Evolutionary conservation across 306 rosid species (phyloP).

Genomic region (Trifolium repens): DNA sequence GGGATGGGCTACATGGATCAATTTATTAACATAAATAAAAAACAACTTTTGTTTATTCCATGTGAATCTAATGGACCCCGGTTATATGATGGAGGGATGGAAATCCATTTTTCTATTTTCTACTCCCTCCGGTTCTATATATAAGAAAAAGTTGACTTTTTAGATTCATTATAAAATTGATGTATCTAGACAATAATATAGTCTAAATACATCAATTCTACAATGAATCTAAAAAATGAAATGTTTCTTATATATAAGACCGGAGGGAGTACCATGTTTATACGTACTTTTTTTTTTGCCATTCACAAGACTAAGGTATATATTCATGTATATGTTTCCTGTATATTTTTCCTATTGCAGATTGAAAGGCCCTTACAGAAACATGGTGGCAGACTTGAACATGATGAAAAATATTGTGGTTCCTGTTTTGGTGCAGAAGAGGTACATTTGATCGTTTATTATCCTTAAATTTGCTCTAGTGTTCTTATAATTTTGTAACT

Average conservation of each 20-base stretch:
- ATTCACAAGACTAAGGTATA: constrained; percentile 13
- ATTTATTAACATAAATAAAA: too few relatives aligned
- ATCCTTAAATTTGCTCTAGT: constrained; percentile 34
- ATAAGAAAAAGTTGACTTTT: too few relatives aligned
- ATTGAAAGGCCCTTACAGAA: constrained; percentile 90
- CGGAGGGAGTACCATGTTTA: too few relatives aligned
- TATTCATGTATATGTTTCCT: constrained; percentile 7
- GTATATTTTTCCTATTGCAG: constrained; percentile 51
- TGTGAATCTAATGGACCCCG: constrained; percentile 29
- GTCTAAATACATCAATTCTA: too few relatives aligned
- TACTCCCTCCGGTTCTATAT: too few relatives aligned
- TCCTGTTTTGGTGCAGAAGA: constrained; percentile 92
- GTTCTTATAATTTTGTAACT: constrained; percentile 39
- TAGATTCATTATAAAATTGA: too few relatives aligned
- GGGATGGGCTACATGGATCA: too few relatives aligned
- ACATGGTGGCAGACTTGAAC: constrained; percentile 94
- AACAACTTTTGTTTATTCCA: too few relatives aligned
- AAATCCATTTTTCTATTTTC: constrained; percentile 21
- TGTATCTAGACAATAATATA: too few relatives aligned
- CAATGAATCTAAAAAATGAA: too few relatives aligned
- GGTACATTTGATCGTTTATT: constrained; percentile 55
- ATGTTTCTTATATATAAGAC: too few relatives aligned
- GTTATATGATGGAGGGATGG: constrained; percentile 31
- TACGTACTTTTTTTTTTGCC: neutral
- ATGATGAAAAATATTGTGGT: constrained; percentile 85